phyloP scores from a whole-genome alignment of 371 early-diverging fungal species.

The Mucor circinelloides region DNA sequence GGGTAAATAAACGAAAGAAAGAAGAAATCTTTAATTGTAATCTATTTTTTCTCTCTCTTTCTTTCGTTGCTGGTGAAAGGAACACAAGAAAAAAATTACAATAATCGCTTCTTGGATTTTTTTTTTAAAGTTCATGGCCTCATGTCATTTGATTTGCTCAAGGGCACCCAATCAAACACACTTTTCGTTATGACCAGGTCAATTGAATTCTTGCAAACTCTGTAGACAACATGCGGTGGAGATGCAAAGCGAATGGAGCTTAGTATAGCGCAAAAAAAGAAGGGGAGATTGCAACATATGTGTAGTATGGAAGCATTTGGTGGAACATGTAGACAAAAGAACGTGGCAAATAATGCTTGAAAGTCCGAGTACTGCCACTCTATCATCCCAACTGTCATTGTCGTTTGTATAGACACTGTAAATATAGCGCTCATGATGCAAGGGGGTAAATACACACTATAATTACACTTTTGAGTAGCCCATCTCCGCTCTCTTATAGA shows the following conservation, averaged over 20 bases:
- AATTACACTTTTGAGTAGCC: not conserved
- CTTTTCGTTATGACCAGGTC: not conserved
- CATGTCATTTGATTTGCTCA: slow-evolving; percentile 20
- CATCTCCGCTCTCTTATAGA: not conserved
- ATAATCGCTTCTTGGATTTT: slow-evolving; percentile 11
- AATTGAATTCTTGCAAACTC: not conserved
- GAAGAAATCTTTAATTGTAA: not conserved
- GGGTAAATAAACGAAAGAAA: slow-evolving; percentile 1
- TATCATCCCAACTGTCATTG: not conserved
- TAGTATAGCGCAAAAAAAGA: not conserved
- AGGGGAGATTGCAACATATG: not conserved
- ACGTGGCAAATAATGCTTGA: slow-evolving; percentile 18
- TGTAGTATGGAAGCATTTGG: not conserved
- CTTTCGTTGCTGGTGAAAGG: slow-evolving; percentile 3
- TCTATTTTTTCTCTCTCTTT: slow-evolving; percentile 7
- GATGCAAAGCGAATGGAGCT: not conserved
- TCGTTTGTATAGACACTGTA: not conserved
- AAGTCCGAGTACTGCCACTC: not conserved
- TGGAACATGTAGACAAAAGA: slow-evolving; percentile 20
- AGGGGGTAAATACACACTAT: too few relatives aligned
- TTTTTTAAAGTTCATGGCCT: slow-evolving; percentile 9
- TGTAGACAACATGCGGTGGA: not conserved
- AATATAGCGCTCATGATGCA: too few relatives aligned
- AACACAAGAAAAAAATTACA: slow-evolving; percentile 12
- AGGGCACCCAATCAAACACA: slow-evolving; percentile 7